Conservation (phyloP, 2,329 filamentous ascomycete species). For the Alternaria atra region DNA sequence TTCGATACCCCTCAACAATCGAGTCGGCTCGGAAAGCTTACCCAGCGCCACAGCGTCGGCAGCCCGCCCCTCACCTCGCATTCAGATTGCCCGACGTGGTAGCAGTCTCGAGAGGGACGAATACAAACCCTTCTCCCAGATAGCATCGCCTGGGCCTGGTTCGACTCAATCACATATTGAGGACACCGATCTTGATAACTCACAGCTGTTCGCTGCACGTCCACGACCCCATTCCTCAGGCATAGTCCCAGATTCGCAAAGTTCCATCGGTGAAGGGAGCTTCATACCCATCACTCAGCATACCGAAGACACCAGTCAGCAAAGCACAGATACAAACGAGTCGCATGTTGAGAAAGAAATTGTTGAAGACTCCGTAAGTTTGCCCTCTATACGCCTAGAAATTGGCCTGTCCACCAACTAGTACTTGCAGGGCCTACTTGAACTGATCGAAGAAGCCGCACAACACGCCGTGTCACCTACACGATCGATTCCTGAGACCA, state of each 20-base stretch:
- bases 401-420: conserved; percentile 14
- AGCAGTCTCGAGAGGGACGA: conserved; percentile 31
- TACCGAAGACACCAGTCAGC: conserved; percentile 17
- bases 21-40: background rate
- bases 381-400: background rate
- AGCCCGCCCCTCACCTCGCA: conserved; percentile 15
- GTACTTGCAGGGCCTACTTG: conserved; percentile 21
- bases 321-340: conserved; percentile 7
- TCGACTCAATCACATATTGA: conserved; percentile 5
- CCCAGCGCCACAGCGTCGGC: background rate
- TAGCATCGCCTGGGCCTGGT: conserved; percentile 11
- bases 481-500: conserved; percentile 40
- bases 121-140: conserved; percentile 34
- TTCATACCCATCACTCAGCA: conserved; percentile 37
- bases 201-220: conserved; percentile 23
- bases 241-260: conserved; percentile 43
- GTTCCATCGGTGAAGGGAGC: conserved; percentile 30
- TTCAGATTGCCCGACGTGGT: conserved; percentile 25
- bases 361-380: conserved; percentile 23
- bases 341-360: conserved; percentile 12
- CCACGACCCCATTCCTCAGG: conserved; percentile 20
- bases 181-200: conserved; percentile 28
- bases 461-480: conserved; percentile 26
- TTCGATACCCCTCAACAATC: conserved; percentile 3
- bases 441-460: conserved; percentile 22